A percentile compares a stretch with the other conserved stretches of the same genome.
Evolutionary conservation across 2,329 filamentous ascomycete genomes (phyloP).

Genomic region (Fusarium vanettenii): DNA sequence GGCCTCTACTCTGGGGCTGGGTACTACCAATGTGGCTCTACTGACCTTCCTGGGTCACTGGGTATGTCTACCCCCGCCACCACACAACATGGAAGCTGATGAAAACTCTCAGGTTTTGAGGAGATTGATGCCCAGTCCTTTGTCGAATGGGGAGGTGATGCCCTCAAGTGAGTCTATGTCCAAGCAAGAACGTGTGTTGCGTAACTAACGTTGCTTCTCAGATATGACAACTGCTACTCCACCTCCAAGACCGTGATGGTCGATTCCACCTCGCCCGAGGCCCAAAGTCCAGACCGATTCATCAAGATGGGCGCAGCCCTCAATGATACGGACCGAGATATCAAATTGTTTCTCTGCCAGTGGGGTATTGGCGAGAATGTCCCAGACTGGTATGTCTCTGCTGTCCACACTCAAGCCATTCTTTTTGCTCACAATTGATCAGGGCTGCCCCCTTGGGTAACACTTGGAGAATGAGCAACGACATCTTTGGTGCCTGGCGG

Average conservation of each 20-base stretch:
- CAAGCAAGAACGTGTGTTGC: fast-evolving
- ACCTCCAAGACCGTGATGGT: slow-evolving; percentile 56
- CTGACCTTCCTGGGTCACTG: slow-evolving; percentile 56
- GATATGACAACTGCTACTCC: slow-evolving; percentile 63
- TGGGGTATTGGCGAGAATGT: slow-evolving; percentile 63
- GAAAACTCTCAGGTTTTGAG: slow-evolving; percentile 49
- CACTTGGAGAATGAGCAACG: slow-evolving; percentile 64
- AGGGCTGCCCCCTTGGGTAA: slow-evolving; percentile 58
- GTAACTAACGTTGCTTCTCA: slow-evolving; percentile 5
- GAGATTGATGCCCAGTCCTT: slow-evolving; percentile 55
- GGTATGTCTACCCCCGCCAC: slow-evolving; percentile 42
- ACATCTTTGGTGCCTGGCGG: slow-evolving; percentile 63
- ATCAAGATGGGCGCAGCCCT: slow-evolving; percentile 59
- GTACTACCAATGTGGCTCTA: slow-evolving; percentile 57
- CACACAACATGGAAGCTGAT: fast-evolving
- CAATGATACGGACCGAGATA: slow-evolving; percentile 51
- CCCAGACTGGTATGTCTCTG: slow-evolving; percentile 52
- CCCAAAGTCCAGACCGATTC: slow-evolving; percentile 55
- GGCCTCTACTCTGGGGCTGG: slow-evolving; percentile 66
- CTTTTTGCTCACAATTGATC: not conserved
- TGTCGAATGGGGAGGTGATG: slow-evolving; percentile 58
- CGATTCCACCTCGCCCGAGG: slow-evolving; percentile 52
- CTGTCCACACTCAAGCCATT: fast-evolving
- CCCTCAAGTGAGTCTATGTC: slow-evolving; percentile 59
- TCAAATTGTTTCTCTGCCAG: slow-evolving; percentile 64